These are phyloP conservation scores for Microdochium paspali DNA, from an alignment of 2,329 filamentous ascomycete species.

Conservation along the genomic window DNA sequence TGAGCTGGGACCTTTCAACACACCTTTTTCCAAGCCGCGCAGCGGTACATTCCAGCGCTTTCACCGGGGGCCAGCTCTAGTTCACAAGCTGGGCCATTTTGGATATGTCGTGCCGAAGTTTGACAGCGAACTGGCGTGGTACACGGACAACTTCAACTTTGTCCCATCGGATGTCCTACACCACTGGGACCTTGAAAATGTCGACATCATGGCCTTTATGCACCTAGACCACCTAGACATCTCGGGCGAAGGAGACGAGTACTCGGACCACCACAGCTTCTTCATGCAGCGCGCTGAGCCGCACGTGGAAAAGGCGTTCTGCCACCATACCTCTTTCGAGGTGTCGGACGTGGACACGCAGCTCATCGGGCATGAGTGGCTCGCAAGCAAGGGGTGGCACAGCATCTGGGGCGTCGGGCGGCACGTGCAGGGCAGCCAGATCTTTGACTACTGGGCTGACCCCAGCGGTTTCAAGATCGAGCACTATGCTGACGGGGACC, in stretches of 20 bases:
- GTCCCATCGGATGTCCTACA: conserved; percentile 32
- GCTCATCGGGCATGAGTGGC: conserved; percentile 60
- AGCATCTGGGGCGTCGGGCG: conserved; percentile 63
- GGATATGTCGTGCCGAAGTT: conserved; percentile 44
- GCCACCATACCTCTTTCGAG: conserved; percentile 60
- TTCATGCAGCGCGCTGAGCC: conserved; percentile 35
- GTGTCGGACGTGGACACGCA: conserved; percentile 65
- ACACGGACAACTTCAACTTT: conserved; percentile 39
- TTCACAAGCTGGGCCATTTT: conserved; percentile 45
- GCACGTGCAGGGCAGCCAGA: conserved; percentile 60
- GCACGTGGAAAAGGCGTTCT: conserved; percentile 31
- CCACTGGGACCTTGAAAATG: not conserved
- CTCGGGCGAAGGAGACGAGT: conserved; percentile 29
- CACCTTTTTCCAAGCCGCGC: conserved; percentile 26
- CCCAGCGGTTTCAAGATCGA: conserved; percentile 52
- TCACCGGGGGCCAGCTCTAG: conserved; percentile 32
- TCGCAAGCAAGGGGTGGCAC: conserved; percentile 51
- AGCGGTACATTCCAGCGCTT: conserved; percentile 42
- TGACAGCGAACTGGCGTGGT: conserved; percentile 38
- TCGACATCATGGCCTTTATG: conserved; percentile 24
- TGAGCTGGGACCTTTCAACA: conserved; percentile 8
- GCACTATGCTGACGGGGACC: conserved; percentile 63
- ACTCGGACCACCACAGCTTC: conserved; percentile 41
- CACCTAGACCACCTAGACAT: conserved; percentile 35
- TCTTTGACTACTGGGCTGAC: conserved; percentile 64